Percentiles rank a stretch among this genome's conserved stretches.
Conservation (phyloP, 2,329 filamentous ascomycete species). For the Furcasterigmium furcatum region DNA sequence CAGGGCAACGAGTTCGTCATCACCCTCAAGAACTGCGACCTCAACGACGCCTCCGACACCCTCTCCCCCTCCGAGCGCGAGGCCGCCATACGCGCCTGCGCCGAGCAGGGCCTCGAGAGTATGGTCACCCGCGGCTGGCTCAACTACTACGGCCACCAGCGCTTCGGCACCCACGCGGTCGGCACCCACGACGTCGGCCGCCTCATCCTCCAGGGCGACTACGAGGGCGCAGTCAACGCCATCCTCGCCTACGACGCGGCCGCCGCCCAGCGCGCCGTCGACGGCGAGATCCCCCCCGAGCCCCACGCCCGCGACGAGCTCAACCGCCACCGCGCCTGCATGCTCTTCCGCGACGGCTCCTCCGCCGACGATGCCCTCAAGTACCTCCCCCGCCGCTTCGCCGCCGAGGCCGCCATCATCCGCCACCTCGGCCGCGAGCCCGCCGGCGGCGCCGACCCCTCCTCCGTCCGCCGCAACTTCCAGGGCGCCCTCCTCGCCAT, state of each 20-base stretch:
- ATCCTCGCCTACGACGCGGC: conserved; percentile 71
- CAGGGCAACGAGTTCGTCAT: conserved; percentile 91
- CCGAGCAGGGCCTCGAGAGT: conserved; percentile 59
- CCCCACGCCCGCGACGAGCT: conserved; percentile 72
- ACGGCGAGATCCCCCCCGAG: conserved; percentile 28
- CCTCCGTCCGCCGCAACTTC: conserved; percentile 60
- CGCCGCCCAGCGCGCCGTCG: conserved; percentile 45
- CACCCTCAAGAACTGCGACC: conserved; percentile 79
- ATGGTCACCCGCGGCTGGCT: conserved; percentile 79
- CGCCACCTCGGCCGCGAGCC: conserved; percentile 59
- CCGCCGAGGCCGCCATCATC: conserved; percentile 76
- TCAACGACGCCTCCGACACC: conserved; percentile 34
- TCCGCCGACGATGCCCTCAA: conserved; percentile 59
- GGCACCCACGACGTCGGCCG: conserved; percentile 84
- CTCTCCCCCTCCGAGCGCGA: conserved; percentile 11
- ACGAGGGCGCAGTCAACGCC: conserved; percentile 73
- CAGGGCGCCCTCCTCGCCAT: conserved; percentile 79
- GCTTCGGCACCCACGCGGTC: conserved; percentile 84
- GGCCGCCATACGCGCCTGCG: conserved; percentile 27
- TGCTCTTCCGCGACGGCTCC: conserved; percentile 62
- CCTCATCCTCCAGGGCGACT: conserved; percentile 78
- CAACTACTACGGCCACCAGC: conserved; percentile 97
- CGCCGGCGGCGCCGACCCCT: conserved; percentile 22
- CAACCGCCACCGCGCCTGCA: conserved; percentile 73
- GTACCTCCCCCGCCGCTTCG: conserved; percentile 75